Percentiles rank a stretch among this genome's conserved stretches.
These are phyloP conservation scores for Citrus cavaleriei DNA, from an alignment of 345 rosid species.

Conservation along the genomic window DNA sequence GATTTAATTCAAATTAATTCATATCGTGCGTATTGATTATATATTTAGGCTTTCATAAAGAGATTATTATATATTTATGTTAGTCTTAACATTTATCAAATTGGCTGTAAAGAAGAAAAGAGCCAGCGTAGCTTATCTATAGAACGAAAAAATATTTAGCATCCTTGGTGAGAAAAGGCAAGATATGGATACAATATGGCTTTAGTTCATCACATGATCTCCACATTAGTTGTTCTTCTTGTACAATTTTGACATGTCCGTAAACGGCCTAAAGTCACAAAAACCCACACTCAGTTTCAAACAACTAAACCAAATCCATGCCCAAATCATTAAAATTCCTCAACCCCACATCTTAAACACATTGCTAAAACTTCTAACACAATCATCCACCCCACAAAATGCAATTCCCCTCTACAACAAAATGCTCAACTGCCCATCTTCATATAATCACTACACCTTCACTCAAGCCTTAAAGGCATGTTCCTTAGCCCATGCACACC, in stretches of 20 bases:
- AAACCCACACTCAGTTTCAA: not conserved
- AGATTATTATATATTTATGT: too few relatives aligned
- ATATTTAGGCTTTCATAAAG: too few relatives aligned
- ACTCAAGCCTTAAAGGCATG: constrained; percentile 24
- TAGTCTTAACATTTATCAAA: too few relatives aligned
- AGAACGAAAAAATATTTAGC: too few relatives aligned
- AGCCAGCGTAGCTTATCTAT: too few relatives aligned
- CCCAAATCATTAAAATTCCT: constrained; percentile 20
- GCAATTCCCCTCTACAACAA: constrained; percentile 19
- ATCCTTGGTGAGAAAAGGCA: too few relatives aligned
- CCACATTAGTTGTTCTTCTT: too few relatives aligned
- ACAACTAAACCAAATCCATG: constrained; percentile 20
- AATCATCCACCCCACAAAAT: constrained; percentile 20
- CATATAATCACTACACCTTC: constrained; percentile 21
- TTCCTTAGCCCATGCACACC: constrained; percentile 7
- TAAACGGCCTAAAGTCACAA: not conserved
- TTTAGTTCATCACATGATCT: too few relatives aligned
- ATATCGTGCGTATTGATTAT: too few relatives aligned
- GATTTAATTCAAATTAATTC: too few relatives aligned
- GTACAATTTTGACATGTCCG: not conserved
- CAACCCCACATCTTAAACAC: constrained; percentile 21
- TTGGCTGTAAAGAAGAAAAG: too few relatives aligned
- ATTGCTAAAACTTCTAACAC: constrained; percentile 13
- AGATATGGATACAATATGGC: too few relatives aligned
- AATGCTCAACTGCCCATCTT: constrained; percentile 14